These are phyloP conservation scores for Diaporthe sp. DNA, from an alignment of 2,329 filamentous ascomycete species.

Conservation along the genomic window DNA sequence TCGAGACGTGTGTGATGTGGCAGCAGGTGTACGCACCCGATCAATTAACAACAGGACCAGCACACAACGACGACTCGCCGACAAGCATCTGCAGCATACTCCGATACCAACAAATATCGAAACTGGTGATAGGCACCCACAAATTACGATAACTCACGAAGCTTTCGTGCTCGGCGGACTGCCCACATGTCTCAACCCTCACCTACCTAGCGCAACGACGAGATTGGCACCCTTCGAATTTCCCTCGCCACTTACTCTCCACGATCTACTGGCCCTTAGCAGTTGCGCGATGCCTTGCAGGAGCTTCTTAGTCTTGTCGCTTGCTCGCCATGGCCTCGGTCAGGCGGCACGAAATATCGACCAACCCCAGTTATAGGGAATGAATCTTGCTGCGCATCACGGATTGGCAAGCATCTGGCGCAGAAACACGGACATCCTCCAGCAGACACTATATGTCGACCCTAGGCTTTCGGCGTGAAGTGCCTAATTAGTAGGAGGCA, in stretches of 20 bases:
- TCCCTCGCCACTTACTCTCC: conserved; percentile 54
- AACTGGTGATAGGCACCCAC: conserved; percentile 41
- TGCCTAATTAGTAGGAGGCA: background rate
- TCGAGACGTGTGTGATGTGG: conserved; percentile 41
- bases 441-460: background rate
- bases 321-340: conserved; percentile 48
- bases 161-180: conserved; percentile 44
- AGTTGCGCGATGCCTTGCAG: conserved; percentile 48
- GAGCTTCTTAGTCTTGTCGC: conserved; percentile 47
- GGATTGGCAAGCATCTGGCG: background rate
- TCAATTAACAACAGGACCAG: conserved; percentile 41
- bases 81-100: conserved; percentile 44
- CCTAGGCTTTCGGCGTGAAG: background rate
- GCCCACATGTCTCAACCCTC: conserved; percentile 50
- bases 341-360: conserved; percentile 48
- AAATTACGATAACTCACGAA: conserved; percentile 45
- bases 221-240: conserved; percentile 51
- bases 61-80: conserved; percentile 30
- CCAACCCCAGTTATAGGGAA: conserved; percentile 54
- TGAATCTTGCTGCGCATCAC: conserved; percentile 1
- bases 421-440: background rate
- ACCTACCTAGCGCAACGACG: conserved; percentile 55
- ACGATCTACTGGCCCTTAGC: conserved; percentile 53
- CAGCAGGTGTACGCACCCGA: conserved; percentile 44
- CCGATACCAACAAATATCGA: conserved; percentile 49